A percentile compares a stretch with the other conserved stretches of the same genome.
Conservation (phyloP, 164 flowering plant genomes). For the Vitis vinifera region ASM3070453v1 NC_081805.1:6768501-6769000, state of each 20-base stretch:
- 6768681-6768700: no score
- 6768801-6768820: slow-evolving; percentile 98
- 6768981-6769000: slow-evolving; percentile 77
- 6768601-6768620: no score
- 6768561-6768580: no score
- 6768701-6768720: no score
- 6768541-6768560: no score
- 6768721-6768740: no score
- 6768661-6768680: no score
- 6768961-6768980: slow-evolving; percentile 95
- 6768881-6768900: slow-evolving; percentile 93
- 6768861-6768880: slow-evolving; percentile 93
- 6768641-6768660: no score
- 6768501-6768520: no score
- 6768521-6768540: no score
- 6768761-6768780: slow-evolving; percentile 97
- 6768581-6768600: no score
- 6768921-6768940: slow-evolving; percentile 98
- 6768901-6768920: slow-evolving; percentile 98
- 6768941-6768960: slow-evolving; percentile 98
- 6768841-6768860: slow-evolving; percentile 97
- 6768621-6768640: no score
- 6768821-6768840: slow-evolving; percentile 99
- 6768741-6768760: slow-evolving; percentile 94
- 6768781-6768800: slow-evolving; percentile 97